Base-by-base conservation (phyloP, 1,284 basidiomycete genomes). In the Amylostereum areolatum region DNA sequence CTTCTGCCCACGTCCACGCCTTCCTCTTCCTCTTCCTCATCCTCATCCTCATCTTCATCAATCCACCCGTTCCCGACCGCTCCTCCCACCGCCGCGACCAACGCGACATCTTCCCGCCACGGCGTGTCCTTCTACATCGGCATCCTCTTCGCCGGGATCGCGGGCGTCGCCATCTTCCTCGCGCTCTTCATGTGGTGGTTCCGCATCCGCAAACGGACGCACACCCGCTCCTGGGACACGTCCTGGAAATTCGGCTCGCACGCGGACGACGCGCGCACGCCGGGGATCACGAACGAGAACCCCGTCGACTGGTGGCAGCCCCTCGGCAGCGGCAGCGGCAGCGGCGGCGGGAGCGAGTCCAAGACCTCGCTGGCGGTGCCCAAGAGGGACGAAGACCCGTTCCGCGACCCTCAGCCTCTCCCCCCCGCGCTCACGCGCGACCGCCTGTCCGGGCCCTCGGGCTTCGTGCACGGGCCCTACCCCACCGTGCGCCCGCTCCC, bases 61-160 rank as follows among this genome's bases (percentile, higher is more conserved):
- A n/a, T n/a, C n/a, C n/a, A n/a, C n/a, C n/a, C n/a, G n/a, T n/a
- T n/a, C n/a, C n/a, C n/a, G n/a, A n/a, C n/a, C n/a, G n/a, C n/a
- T n/a, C n/a, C n/a, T n/a, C n/a, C n/a, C n/a, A n/a, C n/a, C n/a
- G n/a, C n/a, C n/a, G n/a, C n/a, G n/a, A n/a, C n/a, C n/a, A n/a
- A n/a, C n/a, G n/a, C n/a, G n/a, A n/a, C n/a, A n/a, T n/a, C n/a
- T n/a, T n/a, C 50, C 27, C 57, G 58, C 7, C 67, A 70, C 43
- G 58, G 59, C n/a, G 59, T 70, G 5, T 62, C 68, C 24, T 66
- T 73, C 54, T 75, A 74, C 55, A 58, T 73, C 25, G 76, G 68
- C 9, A 69, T 79, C 46, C 65, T 67, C 5, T 59, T 80, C 9
- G 74, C 69, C 8, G 58, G 59, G 4, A 68, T 80, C 29, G 64